Percentiles rank a stretch among this genome's conserved stretches.
Conservation (phyloP, 148 eudicot species). For the Diospyros kaki region DNA sequence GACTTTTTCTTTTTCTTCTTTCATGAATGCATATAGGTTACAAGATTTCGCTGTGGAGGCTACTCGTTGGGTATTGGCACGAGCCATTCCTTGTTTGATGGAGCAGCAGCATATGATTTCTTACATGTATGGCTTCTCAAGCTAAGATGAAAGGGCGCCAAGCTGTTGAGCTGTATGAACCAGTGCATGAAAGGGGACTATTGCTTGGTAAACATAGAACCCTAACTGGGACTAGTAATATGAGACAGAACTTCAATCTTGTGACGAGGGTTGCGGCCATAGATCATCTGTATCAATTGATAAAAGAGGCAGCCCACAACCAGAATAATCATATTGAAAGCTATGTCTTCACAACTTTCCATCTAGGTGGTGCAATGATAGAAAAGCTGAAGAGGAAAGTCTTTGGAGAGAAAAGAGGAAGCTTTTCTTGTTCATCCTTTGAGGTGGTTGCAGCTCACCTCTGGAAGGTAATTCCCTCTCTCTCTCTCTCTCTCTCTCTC, state of each 20-base stretch:
- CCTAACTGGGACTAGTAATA: background rate
- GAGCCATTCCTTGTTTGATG: slow-evolving; percentile 40
- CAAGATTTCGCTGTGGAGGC: slow-evolving; percentile 44
- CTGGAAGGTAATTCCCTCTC: slow-evolving; percentile 2
- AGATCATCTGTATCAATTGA: slow-evolving; percentile 12
- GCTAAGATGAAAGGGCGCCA: background rate
- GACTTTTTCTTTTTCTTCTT: background rate
- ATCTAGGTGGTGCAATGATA: slow-evolving; percentile 7
- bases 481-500: background rate
- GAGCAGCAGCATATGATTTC: slow-evolving; percentile 36
- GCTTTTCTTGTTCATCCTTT: background rate
- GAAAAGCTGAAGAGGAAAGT: background rate
- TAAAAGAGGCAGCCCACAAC: background rate
- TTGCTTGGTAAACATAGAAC: background rate
- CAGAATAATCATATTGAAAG: background rate
- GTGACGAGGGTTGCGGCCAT: background rate
- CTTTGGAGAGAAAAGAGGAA: background rate
- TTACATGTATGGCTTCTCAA: slow-evolving; percentile 30
- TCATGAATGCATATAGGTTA: slow-evolving; percentile 19
- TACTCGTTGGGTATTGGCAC: slow-evolving; percentile 40
- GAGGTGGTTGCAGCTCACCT: slow-evolving; percentile 9
- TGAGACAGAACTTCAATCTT: background rate
- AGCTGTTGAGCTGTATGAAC: background rate
- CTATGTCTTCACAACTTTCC: slow-evolving; percentile 4
- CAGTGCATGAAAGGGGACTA: slow-evolving; percentile 11